These are phyloP conservation scores for Elsinoe arachidis DNA, from an alignment of 2,329 filamentous ascomycete genomes.

Conservation along the genomic window DNA sequence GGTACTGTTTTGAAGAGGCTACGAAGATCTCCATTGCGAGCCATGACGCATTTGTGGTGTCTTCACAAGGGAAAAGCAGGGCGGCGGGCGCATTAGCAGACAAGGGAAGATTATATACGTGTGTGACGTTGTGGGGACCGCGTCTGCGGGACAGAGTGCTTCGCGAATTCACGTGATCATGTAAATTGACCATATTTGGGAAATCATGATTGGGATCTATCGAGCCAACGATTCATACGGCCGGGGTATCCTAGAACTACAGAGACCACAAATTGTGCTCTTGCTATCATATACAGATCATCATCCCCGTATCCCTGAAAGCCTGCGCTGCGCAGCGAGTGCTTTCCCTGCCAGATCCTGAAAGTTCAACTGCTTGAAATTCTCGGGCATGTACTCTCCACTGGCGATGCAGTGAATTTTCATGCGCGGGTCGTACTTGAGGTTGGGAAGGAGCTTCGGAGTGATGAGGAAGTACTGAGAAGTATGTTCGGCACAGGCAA, in stretches of 20 bases:
- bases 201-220: neutral
- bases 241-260: neutral
- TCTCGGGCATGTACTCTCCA: conserved; percentile 55
- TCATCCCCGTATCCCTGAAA: neutral
- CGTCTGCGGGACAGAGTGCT: neutral
- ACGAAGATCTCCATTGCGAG: neutral
- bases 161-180: neutral
- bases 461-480: conserved; percentile 93
- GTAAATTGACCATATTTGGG: neutral
- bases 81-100: no score
- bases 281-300: neutral
- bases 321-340: conserved; percentile 17
- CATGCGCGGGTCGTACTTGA: conserved; percentile 86
- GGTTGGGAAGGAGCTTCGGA: conserved; percentile 77
- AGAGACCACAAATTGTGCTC: neutral
- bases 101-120: no score
- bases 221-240: no score
- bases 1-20: neutral
- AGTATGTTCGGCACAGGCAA: conserved; percentile 71
- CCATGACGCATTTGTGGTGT: neutral
- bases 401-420: conserved; percentile 87
- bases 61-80: neutral
- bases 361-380: conserved; percentile 37
- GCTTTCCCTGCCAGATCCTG: conserved; percentile 29
- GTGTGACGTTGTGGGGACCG: neutral